A percentile compares a stretch with the other conserved stretches of the same genome.
Conservation (phyloP, 805 yeast species). For the Suhomyces canberraensis region DNA sequence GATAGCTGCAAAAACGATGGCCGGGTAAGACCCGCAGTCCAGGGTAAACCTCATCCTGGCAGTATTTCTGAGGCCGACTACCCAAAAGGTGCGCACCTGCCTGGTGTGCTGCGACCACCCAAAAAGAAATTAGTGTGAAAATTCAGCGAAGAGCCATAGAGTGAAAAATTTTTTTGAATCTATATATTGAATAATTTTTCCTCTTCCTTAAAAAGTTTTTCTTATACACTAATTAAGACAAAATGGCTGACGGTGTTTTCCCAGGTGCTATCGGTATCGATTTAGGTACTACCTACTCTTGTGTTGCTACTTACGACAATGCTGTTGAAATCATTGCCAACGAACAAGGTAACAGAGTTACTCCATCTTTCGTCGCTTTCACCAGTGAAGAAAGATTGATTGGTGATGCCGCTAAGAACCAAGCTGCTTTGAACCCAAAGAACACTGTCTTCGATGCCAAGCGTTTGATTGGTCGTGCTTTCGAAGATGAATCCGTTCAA, state of each 20-base stretch:
- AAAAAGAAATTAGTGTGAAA: conserved; percentile 4
- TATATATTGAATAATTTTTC: conserved; percentile 4
- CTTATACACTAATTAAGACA: conserved; percentile 16
- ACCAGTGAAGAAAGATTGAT: conserved; percentile 48
- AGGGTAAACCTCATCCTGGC: neutral
- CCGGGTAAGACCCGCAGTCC: conserved; percentile 1
- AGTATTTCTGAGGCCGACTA: neutral
- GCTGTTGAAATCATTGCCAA: conserved; percentile 50
- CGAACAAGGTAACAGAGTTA: conserved; percentile 52
- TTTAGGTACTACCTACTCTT: conserved; percentile 51
- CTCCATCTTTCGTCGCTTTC: conserved; percentile 51
- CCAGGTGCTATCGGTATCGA: conserved; percentile 75
- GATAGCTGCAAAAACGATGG: conserved; percentile 1
- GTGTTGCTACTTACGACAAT: conserved; percentile 49
- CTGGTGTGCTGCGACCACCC: neutral
- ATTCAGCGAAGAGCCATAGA: conserved; percentile 7
- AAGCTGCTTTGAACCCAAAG: conserved; percentile 49
- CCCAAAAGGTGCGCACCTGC: neutral
- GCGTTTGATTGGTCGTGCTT: conserved; percentile 60
- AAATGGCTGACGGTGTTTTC: conserved; percentile 97
- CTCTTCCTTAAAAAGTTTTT: conserved; percentile 7
- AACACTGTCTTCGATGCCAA: conserved; percentile 50
- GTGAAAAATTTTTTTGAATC: conserved; percentile 15
- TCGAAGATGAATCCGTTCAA: conserved; percentile 59
- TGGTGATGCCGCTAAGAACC: conserved; percentile 52